Conservation (phyloP, 1,284 basidiomycete genomes). For the Marasmius tenuissimus region DNA sequence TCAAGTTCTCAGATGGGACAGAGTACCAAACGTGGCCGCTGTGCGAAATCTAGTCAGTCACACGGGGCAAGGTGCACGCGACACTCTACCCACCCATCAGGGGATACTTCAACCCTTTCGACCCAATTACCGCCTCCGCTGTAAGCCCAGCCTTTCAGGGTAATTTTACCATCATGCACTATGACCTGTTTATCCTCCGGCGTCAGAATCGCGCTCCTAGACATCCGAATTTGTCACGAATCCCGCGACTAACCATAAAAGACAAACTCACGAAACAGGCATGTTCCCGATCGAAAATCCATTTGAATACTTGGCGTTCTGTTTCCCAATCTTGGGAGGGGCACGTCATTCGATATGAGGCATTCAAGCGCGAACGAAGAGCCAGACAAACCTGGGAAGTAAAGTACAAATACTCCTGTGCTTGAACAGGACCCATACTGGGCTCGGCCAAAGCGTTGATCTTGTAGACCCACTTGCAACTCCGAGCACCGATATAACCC, state of each 20-base stretch:
- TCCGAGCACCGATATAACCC: slow-evolving; percentile 60
- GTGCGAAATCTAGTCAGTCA: neutral
- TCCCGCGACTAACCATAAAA: neutral
- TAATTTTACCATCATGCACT: slow-evolving; percentile 47
- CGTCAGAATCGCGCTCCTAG: slow-evolving; percentile 50
- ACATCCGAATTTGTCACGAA: neutral
- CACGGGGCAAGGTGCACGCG: neutral
- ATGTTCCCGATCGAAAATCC: slow-evolving; percentile 56
- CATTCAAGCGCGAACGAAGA: neutral
- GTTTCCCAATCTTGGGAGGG: slow-evolving; percentile 45
- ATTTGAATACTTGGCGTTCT: slow-evolving; percentile 48
- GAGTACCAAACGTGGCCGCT: slow-evolving; percentile 53
- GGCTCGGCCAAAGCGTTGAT: slow-evolving; percentile 51
- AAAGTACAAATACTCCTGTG: slow-evolving; percentile 56
- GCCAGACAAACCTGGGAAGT: slow-evolving; percentile 34
- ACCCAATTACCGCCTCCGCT: slow-evolving; percentile 59
- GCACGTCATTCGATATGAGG: neutral
- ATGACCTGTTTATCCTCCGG: slow-evolving; percentile 47
- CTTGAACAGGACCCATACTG: slow-evolving; percentile 52
- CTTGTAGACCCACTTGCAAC: slow-evolving; percentile 56
- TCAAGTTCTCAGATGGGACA: slow-evolving; percentile 45
- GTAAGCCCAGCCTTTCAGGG: slow-evolving; percentile 53
- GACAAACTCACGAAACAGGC: slow-evolving; percentile 50
- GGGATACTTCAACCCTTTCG: slow-evolving; percentile 53
- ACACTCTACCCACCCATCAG: slow-evolving; percentile 42